These are phyloP conservation scores for Trypanosoma scelopori DNA, from an alignment of 208 protist genomes.

Conservation along the genomic window DNA sequence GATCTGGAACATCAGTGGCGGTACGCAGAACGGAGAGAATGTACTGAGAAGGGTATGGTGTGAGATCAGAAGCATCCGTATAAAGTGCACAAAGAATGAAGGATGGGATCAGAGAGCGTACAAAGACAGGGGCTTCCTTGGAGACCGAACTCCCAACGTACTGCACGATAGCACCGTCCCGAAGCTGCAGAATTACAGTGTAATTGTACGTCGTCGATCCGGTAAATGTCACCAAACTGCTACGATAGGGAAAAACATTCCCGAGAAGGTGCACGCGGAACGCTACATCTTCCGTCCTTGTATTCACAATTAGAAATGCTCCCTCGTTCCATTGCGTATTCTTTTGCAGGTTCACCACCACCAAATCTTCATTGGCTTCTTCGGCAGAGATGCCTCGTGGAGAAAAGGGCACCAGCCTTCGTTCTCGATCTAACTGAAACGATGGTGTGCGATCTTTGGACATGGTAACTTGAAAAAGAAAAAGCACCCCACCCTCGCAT, in stretches of 20 bases:
- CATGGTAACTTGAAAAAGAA: conserved; percentile 15
- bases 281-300: conserved; percentile 6
- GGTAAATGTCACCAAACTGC: conserved; percentile 16
- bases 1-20: background rate
- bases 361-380: conserved; percentile 11
- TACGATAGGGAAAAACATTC: conserved; percentile 5
- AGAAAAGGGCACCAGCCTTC: conserved; percentile 11
- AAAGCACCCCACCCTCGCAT: conserved; percentile 13
- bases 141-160: conserved; percentile 16
- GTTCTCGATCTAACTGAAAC: conserved; percentile 17
- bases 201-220: conserved; percentile 12
- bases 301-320: conserved; percentile 24
- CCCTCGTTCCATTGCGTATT: background rate
- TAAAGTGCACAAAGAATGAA: background rate
- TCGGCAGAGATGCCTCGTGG: conserved; percentile 3
- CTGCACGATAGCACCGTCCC: conserved; percentile 24
- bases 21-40: conserved; percentile 2
- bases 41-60: conserved; percentile 11
- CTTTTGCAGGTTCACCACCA: conserved; percentile 21
- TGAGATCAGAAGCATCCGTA: conserved; percentile 5
- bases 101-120: conserved; percentile 8
- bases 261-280: conserved; percentile 11
- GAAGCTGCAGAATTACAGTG: conserved; percentile 23
- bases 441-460: background rate
- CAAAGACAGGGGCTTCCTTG: conserved; percentile 4